These are phyloP conservation scores for Straminergon stramineum DNA, from an alignment of 225 moss, liverwort and hornwort species.

Conservation along the genomic window DNA sequence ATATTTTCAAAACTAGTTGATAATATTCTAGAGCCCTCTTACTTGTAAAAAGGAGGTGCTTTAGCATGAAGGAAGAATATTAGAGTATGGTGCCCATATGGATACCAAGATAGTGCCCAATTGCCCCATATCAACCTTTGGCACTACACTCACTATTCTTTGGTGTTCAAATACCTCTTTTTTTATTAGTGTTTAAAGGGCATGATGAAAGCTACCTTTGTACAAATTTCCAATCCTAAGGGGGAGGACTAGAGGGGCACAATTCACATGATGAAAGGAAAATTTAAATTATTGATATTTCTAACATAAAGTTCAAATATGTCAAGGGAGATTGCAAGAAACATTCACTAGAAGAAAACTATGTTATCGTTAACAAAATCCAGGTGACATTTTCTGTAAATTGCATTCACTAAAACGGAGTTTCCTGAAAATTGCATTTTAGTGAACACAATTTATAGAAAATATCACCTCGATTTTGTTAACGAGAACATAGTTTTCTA, in stretches of 20 bases:
- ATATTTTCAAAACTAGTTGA: background rate
- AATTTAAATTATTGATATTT: background rate
- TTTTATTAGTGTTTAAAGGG: background rate
- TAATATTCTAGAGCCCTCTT: no score
- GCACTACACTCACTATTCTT: accelerated
- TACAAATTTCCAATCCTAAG: background rate
- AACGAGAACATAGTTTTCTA: no score
- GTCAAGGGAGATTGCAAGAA: background rate
- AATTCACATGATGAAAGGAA: background rate
- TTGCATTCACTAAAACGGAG: no score
- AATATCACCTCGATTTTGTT: no score
- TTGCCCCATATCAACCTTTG: background rate
- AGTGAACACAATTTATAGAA: no score
- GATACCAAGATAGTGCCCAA: background rate
- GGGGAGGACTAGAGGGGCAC: background rate
- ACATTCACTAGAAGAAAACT: no score
- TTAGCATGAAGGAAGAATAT: background rate
- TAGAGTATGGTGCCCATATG: no score
- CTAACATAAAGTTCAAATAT: background rate
- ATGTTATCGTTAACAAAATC: no score
- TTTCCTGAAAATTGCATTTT: no score
- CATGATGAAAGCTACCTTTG: background rate
- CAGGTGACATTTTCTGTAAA: no score
- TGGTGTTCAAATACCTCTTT: background rate
- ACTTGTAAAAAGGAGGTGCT: accelerated